Conservation (phyloP, 768 basidiomycete genomes). For the Lactifluus subvellereus region DNA sequence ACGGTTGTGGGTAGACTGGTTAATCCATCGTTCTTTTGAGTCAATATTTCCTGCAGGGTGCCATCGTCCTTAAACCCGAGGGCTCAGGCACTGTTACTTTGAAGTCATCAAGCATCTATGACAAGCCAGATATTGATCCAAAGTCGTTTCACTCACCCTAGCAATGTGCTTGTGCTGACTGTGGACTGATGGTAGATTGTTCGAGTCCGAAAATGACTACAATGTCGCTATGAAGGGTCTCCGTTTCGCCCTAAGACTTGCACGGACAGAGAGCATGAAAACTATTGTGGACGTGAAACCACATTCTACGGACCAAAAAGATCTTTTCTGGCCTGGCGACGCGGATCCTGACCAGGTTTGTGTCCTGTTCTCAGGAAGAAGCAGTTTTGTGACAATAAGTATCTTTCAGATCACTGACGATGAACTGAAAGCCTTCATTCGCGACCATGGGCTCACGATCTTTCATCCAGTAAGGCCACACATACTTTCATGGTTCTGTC, state of each 20-base stretch:
- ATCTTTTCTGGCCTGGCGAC: slow-evolving; percentile 9
- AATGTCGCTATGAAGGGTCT: not conserved
- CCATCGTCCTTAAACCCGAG: slow-evolving; percentile 2
- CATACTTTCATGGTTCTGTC: not conserved
- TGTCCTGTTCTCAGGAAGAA: slow-evolving; percentile 12
- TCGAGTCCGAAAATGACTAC: slow-evolving; percentile 5
- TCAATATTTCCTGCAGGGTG: not conserved
- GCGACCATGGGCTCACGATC: not conserved
- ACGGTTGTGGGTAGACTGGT: not conserved
- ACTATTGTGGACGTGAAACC: slow-evolving; percentile 9
- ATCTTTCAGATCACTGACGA: slow-evolving; percentile 8
- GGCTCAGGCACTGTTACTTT: slow-evolving; percentile 8
- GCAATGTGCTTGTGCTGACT: not conserved
- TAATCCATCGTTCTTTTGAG: not conserved
- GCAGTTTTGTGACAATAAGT: not conserved
- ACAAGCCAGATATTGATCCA: slow-evolving; percentile 12
- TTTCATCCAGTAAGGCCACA: slow-evolving; percentile 31
- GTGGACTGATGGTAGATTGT: not conserved
- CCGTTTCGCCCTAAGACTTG: slow-evolving; percentile 2
- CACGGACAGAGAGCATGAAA: slow-evolving; percentile 3
- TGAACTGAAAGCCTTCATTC: slow-evolving; percentile 10
- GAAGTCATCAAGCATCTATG: not conserved
- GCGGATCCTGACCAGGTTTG: slow-evolving; percentile 9
- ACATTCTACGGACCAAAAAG: not conserved
- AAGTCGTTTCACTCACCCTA: not conserved